A percentile compares a stretch with the other conserved stretches of the same genome.
Evolutionary conservation across 2,329 filamentous ascomycete species (phyloP).

Genomic region (Trichoderma afroharzianum): DNA sequence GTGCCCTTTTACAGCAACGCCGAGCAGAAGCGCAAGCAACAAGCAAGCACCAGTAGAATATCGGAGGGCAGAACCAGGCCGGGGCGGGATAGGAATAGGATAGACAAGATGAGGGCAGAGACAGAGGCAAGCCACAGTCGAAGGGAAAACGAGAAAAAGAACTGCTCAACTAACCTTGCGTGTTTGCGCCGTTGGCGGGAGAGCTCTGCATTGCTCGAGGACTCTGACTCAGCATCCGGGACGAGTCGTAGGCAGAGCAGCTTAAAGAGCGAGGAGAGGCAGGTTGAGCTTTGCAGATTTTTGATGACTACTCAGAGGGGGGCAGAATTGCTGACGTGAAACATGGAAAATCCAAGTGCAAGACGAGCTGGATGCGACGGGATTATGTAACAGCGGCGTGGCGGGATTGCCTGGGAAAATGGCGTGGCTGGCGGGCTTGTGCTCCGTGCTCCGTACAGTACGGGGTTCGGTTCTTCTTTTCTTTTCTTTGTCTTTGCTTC

Average conservation of each 20-base stretch:
- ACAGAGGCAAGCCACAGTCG: neutral
- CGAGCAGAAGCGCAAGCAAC: neutral
- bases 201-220: slow-evolving; percentile 21
- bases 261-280: slow-evolving; percentile 3
- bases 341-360: slow-evolving; percentile 9
- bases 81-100: neutral
- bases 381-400: slow-evolving; percentile 19
- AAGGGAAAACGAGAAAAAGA: neutral
- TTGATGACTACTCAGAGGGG: slow-evolving; percentile 18
- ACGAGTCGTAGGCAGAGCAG: neutral
- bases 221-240: slow-evolving; percentile 21
- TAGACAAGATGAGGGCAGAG: neutral
- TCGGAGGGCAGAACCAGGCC: neutral
- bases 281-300: slow-evolving; percentile 3
- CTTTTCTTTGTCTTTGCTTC: neutral
- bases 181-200: slow-evolving; percentile 19
- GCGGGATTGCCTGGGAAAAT: slow-evolving; percentile 14
- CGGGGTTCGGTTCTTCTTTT: neutral
- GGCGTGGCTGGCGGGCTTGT: slow-evolving; percentile 17
- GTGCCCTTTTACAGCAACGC: neutral
- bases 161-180: slow-evolving; percentile 17
- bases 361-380: slow-evolving; percentile 15
- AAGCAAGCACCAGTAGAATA: neutral
- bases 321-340: slow-evolving; percentile 17
- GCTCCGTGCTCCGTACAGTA: neutral